Conservation (phyloP, 2,329 filamentous ascomycete genomes). For the Sporothrix humicola region DNA sequence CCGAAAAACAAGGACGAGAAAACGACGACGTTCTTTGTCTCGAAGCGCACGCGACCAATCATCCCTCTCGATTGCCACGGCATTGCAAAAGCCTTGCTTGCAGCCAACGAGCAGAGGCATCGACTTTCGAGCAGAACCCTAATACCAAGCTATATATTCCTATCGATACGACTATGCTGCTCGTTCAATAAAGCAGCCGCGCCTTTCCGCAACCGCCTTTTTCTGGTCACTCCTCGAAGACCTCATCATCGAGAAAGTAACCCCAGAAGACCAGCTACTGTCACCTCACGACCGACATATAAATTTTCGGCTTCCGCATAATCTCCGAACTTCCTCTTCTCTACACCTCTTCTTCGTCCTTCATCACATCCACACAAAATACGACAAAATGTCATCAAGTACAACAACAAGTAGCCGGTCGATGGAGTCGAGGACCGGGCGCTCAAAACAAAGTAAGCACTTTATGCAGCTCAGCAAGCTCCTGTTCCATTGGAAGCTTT, state of each 20-base stretch:
- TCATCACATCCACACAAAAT: background rate
- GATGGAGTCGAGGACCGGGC: constrained; percentile 76
- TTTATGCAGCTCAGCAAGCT: constrained; percentile 50
- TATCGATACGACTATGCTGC: constrained; percentile 27
- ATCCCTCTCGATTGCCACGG: background rate
- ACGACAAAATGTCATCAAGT: constrained; percentile 35
- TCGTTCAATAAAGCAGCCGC: constrained; percentile 24
- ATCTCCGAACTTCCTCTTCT: background rate
- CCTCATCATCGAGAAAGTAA: background rate
- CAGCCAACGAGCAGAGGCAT: background rate
- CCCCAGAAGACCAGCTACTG: background rate
- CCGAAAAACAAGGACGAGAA: background rate
- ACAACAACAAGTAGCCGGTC: constrained; percentile 51
- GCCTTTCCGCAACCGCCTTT: constrained; percentile 14
- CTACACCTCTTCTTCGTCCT: background rate
- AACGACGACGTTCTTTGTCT: constrained; percentile 9
- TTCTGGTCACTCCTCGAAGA: background rate
- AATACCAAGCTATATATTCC: background rate
- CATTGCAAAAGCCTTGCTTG: constrained; percentile 14
- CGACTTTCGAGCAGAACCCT: background rate
- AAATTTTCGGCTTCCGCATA: background rate
- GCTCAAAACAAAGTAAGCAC: constrained; percentile 74
- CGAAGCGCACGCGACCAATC: constrained; percentile 31
- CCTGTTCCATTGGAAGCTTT: constrained; percentile 20
- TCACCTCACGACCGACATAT: background rate